Evolutionary conservation across 257 asterid genomes (phyloP).

Genomic region (Capsicum chinense): DNA sequence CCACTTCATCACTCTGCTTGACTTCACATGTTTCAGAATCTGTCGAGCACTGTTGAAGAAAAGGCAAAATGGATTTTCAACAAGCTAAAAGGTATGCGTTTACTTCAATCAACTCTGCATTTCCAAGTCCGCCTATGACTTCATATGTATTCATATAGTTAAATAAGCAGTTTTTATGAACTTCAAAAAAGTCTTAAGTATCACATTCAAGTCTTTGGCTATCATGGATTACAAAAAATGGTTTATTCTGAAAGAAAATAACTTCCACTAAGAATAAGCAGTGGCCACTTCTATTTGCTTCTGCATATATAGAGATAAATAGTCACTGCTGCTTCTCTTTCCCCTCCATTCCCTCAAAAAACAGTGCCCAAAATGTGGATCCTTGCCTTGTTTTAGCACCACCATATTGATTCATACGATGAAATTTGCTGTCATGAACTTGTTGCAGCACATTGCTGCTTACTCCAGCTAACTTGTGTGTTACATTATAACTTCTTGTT

Average conservation of each 20-base stretch:
- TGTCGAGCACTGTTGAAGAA: conserved; percentile 87
- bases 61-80: conserved; percentile 97
- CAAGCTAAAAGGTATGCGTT: conserved; percentile 81
- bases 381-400: background rate
- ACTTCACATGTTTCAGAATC: conserved; percentile 53
- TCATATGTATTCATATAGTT: background rate
- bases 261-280: background rate
- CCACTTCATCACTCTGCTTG: conserved; percentile 21
- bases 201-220: background rate
- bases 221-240: background rate
- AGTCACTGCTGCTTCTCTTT: background rate
- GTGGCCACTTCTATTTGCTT: background rate
- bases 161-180: background rate
- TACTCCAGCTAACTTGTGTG: background rate
- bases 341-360: background rate
- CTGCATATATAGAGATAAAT: background rate
- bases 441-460: background rate
- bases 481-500: background rate
- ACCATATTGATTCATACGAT: background rate
- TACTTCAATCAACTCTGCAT: conserved; percentile 3
- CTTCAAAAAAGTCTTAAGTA: background rate
- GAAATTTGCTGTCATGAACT: background rate
- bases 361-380: background rate
- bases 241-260: background rate
- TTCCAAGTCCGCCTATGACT: background rate